Conservation (phyloP, 306 rosid species). For the Casuarina equisetifolia region DNA sequence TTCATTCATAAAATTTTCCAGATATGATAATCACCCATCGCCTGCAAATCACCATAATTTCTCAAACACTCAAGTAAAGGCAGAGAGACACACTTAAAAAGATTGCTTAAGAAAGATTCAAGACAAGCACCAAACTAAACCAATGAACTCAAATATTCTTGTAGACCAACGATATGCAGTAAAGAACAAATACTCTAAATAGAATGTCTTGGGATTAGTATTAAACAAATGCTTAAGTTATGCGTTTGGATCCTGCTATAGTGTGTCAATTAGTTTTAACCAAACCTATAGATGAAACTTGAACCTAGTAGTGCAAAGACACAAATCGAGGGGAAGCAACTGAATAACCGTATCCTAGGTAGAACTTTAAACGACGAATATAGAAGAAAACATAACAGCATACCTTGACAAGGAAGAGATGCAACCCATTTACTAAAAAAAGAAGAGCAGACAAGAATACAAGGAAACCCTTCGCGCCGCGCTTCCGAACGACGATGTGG, state of each 20-base stretch:
- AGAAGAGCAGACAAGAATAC: slow-evolving; percentile 42
- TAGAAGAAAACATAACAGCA: background rate
- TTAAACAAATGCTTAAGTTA: no score
- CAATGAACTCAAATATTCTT: background rate
- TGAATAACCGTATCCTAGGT: background rate
- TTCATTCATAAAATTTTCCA: background rate
- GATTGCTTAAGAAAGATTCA: background rate
- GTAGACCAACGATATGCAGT: background rate
- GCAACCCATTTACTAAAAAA: slow-evolving; percentile 48
- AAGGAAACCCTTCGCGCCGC: slow-evolving; percentile 38
- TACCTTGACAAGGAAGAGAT: slow-evolving; percentile 54
- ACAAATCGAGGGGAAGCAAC: background rate
- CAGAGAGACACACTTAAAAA: background rate
- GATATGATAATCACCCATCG: background rate
- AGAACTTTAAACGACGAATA: background rate
- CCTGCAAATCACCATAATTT: background rate
- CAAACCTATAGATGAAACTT: background rate
- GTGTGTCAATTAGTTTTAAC: no score
- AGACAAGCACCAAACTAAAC: background rate
- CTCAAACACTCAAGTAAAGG: background rate
- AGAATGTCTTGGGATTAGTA: background rate
- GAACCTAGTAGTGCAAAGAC: background rate
- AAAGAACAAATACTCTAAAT: background rate
- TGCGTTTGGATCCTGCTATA: no score
- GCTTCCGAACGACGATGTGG: slow-evolving; percentile 53